Evolutionary conservation across 73 alveolate species (phyloP).

Genomic region (Paraurostyla sp.): DNA sequence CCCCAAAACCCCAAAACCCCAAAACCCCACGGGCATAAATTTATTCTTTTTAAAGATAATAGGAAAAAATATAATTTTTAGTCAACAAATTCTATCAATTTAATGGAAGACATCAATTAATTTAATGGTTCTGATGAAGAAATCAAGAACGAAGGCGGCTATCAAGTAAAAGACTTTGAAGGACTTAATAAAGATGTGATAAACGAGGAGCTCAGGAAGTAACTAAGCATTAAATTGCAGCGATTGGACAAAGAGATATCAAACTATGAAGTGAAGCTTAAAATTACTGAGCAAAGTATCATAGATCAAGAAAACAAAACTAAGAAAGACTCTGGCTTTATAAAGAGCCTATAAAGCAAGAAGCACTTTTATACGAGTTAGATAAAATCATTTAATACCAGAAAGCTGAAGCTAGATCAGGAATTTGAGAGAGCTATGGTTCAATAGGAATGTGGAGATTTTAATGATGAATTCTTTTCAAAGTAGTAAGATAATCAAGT

Average conservation of each 20-base stretch:
- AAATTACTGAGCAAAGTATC: neutral
- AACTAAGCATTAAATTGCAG: neutral
- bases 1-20: too few relatives aligned
- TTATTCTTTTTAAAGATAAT: too few relatives aligned
- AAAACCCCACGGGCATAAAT: too few relatives aligned
- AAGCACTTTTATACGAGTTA: neutral
- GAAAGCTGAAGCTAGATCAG: neutral
- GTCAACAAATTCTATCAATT: too few relatives aligned
- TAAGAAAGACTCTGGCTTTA: neutral
- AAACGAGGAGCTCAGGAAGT: neutral
- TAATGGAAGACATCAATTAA: too few relatives aligned
- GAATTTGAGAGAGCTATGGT: constrained; percentile 16
- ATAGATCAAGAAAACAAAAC: neutral
- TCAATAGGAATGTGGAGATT: neutral
- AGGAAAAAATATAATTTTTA: too few relatives aligned
- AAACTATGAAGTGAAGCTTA: neutral
- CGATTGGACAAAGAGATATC: neutral
- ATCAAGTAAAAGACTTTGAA: constrained; percentile 36
- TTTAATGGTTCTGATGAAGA: too few relatives aligned
- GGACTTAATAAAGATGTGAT: constrained; percentile 28
- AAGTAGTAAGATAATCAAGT: neutral
- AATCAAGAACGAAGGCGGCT: too few relatives aligned
- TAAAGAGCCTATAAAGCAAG: neutral
- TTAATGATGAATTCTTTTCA: constrained; percentile 6
- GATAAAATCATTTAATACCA: neutral